phyloP scores from a whole-genome alignment of 306 rosid species.

The Mucuna pruriens region DNA sequence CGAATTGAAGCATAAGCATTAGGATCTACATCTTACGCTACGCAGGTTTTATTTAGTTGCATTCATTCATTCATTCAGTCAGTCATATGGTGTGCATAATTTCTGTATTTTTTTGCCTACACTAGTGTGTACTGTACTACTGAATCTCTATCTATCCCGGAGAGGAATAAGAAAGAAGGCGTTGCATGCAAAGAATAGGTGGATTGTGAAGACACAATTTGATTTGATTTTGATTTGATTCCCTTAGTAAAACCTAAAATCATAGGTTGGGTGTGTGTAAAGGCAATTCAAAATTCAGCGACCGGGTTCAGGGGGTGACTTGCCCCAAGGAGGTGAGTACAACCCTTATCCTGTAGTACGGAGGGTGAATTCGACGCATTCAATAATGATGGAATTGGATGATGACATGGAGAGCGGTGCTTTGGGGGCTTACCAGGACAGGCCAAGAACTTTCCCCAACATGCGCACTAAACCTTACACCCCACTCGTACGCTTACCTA shows the following conservation, averaged over 20 bases:
- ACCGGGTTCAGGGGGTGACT: constrained; percentile 94
- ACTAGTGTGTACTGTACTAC: not conserved
- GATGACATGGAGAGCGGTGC: constrained; percentile 73
- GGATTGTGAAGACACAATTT: constrained; percentile 7
- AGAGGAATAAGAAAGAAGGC: constrained; percentile 18
- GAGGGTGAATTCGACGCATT: constrained; percentile 71
- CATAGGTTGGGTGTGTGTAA: constrained; percentile 32
- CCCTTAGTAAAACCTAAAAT: constrained; percentile 7
- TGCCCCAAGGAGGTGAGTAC: constrained; percentile 94
- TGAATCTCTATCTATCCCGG: too few species aligned
- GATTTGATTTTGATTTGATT: not conserved
- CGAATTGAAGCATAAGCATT: not conserved
- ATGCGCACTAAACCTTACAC: constrained; percentile 89
- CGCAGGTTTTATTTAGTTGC: not conserved
- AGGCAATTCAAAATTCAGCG: constrained; percentile 81
- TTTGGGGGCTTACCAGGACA: constrained; percentile 75
- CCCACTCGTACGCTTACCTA: constrained; percentile 62
- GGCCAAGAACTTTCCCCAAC: constrained; percentile 83
- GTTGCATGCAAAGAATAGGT: constrained; percentile 26
- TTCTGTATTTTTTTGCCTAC: not conserved
- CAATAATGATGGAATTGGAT: constrained; percentile 65
- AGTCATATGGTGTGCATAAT: not conserved
- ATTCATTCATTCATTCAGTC: not conserved
- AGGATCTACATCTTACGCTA: constrained; percentile 7
- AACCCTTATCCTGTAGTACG: constrained; percentile 70